Evolutionary conservation across 164 flowering plant genomes (phyloP).

Genomic region (Berberis vulgaris): DNA sequence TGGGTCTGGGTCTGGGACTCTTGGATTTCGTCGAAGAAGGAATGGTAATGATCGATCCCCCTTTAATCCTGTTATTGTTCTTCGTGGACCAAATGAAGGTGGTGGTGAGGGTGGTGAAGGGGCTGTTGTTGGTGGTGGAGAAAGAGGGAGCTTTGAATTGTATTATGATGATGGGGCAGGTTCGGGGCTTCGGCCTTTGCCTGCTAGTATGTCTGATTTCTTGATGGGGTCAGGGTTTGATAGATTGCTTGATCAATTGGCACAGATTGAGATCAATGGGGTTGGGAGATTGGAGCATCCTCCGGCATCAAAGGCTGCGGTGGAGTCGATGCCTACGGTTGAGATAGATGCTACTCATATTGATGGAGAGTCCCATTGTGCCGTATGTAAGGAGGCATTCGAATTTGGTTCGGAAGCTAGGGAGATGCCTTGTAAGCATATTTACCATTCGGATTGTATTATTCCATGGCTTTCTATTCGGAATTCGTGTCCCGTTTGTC

Average conservation of each 20-base stretch:
- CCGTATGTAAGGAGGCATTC: slow-evolving; percentile 59
- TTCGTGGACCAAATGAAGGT: slow-evolving; percentile 27
- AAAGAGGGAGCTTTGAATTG: slow-evolving; percentile 40
- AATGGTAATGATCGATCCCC: slow-evolving; percentile 45
- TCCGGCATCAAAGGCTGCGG: slow-evolving; percentile 63
- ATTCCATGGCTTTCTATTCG: slow-evolving; percentile 67
- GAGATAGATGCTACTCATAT: slow-evolving; percentile 35
- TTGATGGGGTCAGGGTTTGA: slow-evolving; percentile 75
- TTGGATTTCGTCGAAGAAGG: slow-evolving; percentile 29
- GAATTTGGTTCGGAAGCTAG: slow-evolving; percentile 52
- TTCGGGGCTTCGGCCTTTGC: slow-evolving; percentile 64
- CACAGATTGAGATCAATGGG: slow-evolving; percentile 56
- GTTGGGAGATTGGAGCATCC: slow-evolving; percentile 44
- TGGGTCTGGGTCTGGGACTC: neutral
- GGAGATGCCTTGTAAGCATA: slow-evolving; percentile 83
- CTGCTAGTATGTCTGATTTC: slow-evolving; percentile 57
- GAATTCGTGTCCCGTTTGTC: slow-evolving; percentile 78
- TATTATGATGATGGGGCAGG: slow-evolving; percentile 76
- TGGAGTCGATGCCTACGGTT: slow-evolving; percentile 59
- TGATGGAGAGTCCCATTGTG: slow-evolving; percentile 45
- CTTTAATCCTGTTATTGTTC: slow-evolving; percentile 71
- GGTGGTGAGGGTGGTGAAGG: too few species aligned
- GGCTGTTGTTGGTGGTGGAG: slow-evolving; percentile 15
- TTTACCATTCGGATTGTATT: slow-evolving; percentile 71
- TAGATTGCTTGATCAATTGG: slow-evolving; percentile 51